A percentile compares a stretch with the other conserved stretches of the same genome.
phyloP scores from a whole-genome alignment of 805 yeast genomes.

The Candida bentonensis region DNA sequence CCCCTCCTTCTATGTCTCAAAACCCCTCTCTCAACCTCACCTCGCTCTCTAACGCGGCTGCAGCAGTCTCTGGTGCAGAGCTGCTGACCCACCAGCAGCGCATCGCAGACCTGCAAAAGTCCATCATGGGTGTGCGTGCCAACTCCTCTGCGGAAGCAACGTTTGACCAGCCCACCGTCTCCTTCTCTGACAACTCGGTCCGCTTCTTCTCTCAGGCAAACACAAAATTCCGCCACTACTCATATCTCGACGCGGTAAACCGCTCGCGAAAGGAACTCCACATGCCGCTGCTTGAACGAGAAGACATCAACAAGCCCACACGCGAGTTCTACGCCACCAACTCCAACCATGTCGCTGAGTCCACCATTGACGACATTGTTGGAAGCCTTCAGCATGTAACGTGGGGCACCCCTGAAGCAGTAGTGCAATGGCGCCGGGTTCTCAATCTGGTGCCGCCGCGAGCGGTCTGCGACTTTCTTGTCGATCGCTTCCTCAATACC shows the following conservation, averaged over 20 bases:
- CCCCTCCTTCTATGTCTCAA: no score
- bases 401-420: not conserved
- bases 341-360: not conserved
- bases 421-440: conserved; percentile 6
- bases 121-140: no score
- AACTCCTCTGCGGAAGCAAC: no score
- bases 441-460: conserved; percentile 11
- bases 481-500: conserved; percentile 9
- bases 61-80: no score
- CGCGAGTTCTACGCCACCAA: not conserved
- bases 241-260: not conserved
- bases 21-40: no score
- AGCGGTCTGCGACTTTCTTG: conserved; percentile 11
- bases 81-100: no score
- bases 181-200: not conserved
- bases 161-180: not conserved
- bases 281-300: not conserved
- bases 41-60: no score
- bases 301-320: not conserved
- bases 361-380: not conserved
- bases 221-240: not conserved
- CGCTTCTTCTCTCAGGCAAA: not conserved
- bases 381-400: not conserved
- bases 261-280: not conserved
- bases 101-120: no score